Evolutionary conservation across 176 grass and related monocot genomes (phyloP).

Genomic region (Musa schizocarpa): DNA sequence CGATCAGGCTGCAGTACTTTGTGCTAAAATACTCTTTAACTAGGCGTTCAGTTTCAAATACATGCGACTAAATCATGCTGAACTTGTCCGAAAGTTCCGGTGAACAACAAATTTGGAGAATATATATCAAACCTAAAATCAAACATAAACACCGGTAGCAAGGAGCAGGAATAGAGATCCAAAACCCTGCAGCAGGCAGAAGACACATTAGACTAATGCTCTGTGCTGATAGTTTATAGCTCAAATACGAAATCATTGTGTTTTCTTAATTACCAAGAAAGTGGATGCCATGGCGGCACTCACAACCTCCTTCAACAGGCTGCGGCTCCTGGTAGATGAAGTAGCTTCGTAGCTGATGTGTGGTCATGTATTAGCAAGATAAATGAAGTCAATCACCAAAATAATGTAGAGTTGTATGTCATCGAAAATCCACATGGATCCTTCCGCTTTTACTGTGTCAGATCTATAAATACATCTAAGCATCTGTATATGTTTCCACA

Average conservation of each 20-base stretch:
- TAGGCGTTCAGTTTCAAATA: too few species aligned
- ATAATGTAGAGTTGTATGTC: too few species aligned
- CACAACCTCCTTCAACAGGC: slow-evolving; percentile 59
- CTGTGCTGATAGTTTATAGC: background rate
- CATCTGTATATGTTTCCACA: too few species aligned
- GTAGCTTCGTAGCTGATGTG: slow-evolving; percentile 90
- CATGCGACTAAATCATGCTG: too few species aligned
- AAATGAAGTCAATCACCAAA: background rate
- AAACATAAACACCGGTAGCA: slow-evolving; percentile 86
- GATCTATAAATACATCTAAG: too few species aligned
- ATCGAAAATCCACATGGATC: too few species aligned
- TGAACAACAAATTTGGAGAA: too few species aligned
- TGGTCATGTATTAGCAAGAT: background rate
- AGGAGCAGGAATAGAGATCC: slow-evolving; percentile 93
- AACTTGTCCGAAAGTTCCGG: too few species aligned
- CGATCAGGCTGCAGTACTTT: too few species aligned
- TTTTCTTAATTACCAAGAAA: slow-evolving; percentile 44
- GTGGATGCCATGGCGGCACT: slow-evolving; percentile 49
- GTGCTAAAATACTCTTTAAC: too few species aligned
- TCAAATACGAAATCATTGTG: background rate
- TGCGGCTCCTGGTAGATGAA: slow-evolving; percentile 67
- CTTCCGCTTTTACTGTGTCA: too few species aligned
- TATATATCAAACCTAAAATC: slow-evolving; percentile 5
- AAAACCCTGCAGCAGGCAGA: slow-evolving; percentile 49
- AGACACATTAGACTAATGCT: background rate